Base-by-base conservation (phyloP, 768 basidiomycete genomes). In the Xerocomellus amylosporus region DNA sequence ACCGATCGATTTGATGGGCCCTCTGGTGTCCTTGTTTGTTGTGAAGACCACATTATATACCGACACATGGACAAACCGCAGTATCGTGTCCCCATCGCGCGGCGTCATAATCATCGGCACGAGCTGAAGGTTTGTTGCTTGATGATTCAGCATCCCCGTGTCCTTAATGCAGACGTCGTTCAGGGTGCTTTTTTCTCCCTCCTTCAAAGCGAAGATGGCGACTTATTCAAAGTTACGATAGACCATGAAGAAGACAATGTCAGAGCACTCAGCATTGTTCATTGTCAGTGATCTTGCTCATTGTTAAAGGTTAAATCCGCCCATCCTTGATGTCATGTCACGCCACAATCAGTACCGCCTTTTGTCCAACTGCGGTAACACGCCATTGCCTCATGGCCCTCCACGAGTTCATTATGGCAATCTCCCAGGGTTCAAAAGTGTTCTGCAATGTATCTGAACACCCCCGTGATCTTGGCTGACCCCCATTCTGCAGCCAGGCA, bases 121-220 rank as follows among this genome's bases (percentile, higher is more conserved):
- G 98, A 98, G 76, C 98, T 99, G 93, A 95, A 93, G 89, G 95
- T 90, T 19, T 15, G 69, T 61, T 28, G 13, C 3, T n/a, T 20
- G 9, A 39, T 37, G 14, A 14, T 37, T 34, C 9, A 7, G 49
- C 49, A 71, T 60, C 2, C 17, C 3, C 8, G 3, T 33, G 49
- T 20, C 40, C 54, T 54, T 19, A 49, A 20, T 38, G 2, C 41
- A 30, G 10, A 20, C 13, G 57, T 53, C 34, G 1, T 53, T 12
- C 60, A 98, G 94, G 96, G 96, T n/a, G 94, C 93, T 4, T 99
- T 99, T 77, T 98, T 99, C 79, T 98, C 98, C 79, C 77, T 99
- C 19, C 75, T 98, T 42, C 97, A 99, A 79, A 93, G 86, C 60
- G 97, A 99, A 75, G 93, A 97, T 58, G 97, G 97, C 0, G 97